Evolutionary conservation across 257 asterid genomes (phyloP).

Genomic region (Gardenia jasminoides): DNA sequence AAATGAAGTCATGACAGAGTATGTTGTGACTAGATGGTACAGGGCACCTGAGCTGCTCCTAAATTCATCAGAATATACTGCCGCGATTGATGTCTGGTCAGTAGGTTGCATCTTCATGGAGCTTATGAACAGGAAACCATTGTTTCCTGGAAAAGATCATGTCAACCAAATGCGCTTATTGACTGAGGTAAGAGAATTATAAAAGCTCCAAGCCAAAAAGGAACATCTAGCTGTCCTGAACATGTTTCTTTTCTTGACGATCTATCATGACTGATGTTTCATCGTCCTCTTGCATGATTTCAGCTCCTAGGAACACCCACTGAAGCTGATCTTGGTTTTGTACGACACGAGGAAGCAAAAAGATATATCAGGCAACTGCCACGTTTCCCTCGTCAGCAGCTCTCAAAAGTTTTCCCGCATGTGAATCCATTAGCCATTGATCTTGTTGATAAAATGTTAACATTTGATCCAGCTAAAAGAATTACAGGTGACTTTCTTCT

Average conservation of each 20-base stretch:
- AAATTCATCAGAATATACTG: conserved; percentile 81
- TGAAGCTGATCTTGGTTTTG: conserved; percentile 70
- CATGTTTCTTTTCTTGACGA: background rate
- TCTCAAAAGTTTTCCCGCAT: conserved; percentile 70
- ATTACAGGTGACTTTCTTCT: conserved; percentile 59
- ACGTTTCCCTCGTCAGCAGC: conserved; percentile 65
- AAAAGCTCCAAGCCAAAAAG: background rate
- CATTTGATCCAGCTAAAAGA: conserved; percentile 77
- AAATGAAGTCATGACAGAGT: conserved; percentile 90
- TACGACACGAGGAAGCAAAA: conserved; percentile 75
- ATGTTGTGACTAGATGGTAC: conserved; percentile 99
- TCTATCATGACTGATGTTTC: conserved; percentile 3
- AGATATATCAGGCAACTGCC: conserved; percentile 88
- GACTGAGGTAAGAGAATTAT: conserved; percentile 56
- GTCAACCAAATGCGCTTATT: conserved; percentile 92
- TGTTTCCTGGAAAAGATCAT: conserved; percentile 94
- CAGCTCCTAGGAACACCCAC: conserved; percentile 91
- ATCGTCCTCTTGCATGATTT: conserved; percentile 5
- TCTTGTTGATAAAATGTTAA: conserved; percentile 85
- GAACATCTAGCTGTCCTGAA: background rate
- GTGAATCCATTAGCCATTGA: conserved; percentile 84
- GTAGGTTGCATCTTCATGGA: conserved; percentile 99
- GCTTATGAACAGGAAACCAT: conserved; percentile 86
- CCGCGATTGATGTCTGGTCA: conserved; percentile 95
- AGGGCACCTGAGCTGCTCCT: conserved; percentile 92